Conservation (phyloP, 306 rosid genomes). For the Acmispon strigosus region DNA sequence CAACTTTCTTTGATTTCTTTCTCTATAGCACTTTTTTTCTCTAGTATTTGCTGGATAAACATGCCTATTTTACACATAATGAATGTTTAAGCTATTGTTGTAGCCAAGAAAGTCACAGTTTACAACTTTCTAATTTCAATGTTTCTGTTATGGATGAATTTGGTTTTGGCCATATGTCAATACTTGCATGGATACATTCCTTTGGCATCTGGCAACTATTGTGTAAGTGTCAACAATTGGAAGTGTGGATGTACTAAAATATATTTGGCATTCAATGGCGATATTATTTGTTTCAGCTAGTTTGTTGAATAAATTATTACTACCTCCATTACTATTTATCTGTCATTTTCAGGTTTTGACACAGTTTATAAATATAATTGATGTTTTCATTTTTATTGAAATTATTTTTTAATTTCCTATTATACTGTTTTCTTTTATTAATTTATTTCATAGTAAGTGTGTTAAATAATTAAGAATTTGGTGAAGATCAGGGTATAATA, state of each 20-base stretch:
- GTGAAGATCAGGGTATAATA: no score
- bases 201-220: slow-evolving; percentile 14
- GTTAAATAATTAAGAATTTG: no score
- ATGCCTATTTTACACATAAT: not conserved
- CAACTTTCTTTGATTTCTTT: slow-evolving; percentile 13
- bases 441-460: no score
- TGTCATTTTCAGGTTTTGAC: no score
- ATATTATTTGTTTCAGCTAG: slow-evolving; percentile 10
- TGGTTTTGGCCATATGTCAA: not conserved
- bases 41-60: slow-evolving; percentile 18
- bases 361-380: no score
- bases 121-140: slow-evolving; percentile 6
- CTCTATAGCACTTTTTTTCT: not conserved
- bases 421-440: no score
- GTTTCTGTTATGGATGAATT: slow-evolving; percentile 6
- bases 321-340: no score
- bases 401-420: no score
- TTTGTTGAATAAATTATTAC: slow-evolving; percentile 3
- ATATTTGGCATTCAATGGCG: slow-evolving; percentile 12
- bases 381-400: no score
- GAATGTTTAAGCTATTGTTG: slow-evolving; percentile 17
- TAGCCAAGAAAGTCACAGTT: not conserved
- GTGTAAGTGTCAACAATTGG: slow-evolving; percentile 4
- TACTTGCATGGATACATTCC: not conserved
- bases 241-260: not conserved